These are phyloP conservation scores for Fusarium continuum DNA, from an alignment of 2,329 filamentous ascomycete genomes.

Conservation along the genomic window DNA sequence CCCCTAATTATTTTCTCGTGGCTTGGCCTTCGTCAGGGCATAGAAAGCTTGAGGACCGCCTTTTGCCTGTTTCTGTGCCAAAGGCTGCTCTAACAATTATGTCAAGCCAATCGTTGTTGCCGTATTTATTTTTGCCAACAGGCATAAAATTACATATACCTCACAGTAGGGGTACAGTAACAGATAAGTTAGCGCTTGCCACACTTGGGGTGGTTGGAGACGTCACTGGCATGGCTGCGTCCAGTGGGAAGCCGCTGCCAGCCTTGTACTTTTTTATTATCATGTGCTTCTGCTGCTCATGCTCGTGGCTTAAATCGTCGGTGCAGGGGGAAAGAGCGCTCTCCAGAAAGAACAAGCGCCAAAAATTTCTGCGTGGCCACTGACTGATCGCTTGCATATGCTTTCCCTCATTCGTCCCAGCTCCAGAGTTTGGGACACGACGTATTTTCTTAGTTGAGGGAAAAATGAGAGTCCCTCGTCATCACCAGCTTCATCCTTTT, in stretches of 20 bases:
- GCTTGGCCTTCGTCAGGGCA: neutral
- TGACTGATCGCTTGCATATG: slow-evolving; percentile 10
- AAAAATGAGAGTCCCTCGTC: slow-evolving; percentile 10
- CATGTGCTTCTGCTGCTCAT: slow-evolving; percentile 10
- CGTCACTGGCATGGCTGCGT: slow-evolving; percentile 32
- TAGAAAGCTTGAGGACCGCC: neutral
- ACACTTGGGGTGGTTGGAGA: slow-evolving; percentile 36
- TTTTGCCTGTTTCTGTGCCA: neutral
- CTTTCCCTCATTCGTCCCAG: slow-evolving; percentile 21
- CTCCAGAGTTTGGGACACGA: slow-evolving; percentile 1
- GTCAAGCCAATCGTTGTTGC: slow-evolving; percentile 4
- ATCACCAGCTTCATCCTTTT: slow-evolving; percentile 17
- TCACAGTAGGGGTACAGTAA: slow-evolving; percentile 5
- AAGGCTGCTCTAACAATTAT: neutral
- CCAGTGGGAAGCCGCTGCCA: slow-evolving; percentile 24
- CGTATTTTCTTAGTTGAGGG: neutral
- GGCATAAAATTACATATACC: neutral
- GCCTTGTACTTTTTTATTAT: slow-evolving; percentile 29
- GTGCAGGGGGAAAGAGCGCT: slow-evolving; percentile 7
- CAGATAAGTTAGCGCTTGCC: slow-evolving; percentile 7
- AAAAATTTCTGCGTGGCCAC: slow-evolving; percentile 30
- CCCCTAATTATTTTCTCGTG: slow-evolving; percentile 15
- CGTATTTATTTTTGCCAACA: slow-evolving; percentile 13
- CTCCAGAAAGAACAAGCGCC: slow-evolving; percentile 10
- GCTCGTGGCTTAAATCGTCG: slow-evolving; percentile 23